Conservation (phyloP, 495 filamentous ascomycete species). For the Talaromyces liani region DNA sequence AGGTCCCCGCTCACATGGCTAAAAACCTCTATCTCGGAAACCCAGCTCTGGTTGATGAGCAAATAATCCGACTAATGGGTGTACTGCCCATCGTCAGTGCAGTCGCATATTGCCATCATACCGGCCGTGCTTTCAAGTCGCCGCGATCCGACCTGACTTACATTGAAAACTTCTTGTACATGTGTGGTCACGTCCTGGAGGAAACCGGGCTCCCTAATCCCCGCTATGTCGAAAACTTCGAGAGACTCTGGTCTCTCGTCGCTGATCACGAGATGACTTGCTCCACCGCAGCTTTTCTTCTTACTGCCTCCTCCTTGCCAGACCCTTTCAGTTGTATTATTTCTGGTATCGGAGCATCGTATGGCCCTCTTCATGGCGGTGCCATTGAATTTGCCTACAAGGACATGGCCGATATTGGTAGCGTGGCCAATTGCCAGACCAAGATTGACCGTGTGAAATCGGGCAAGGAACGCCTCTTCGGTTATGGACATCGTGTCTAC, state of each 20-base stretch:
- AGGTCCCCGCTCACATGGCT: neutral
- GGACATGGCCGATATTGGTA: conserved; percentile 34
- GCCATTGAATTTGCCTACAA: conserved; percentile 45
- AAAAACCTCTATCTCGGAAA: neutral
- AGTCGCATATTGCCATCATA: conserved; percentile 17
- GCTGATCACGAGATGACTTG: conserved; percentile 48
- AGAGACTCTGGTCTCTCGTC: conserved; percentile 20
- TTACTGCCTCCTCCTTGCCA: conserved; percentile 39
- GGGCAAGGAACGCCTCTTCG: conserved; percentile 41
- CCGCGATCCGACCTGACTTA: conserved; percentile 21
- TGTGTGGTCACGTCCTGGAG: conserved; percentile 28
- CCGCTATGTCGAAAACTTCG: conserved; percentile 11
- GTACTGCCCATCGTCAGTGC: neutral
- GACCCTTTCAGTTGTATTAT: conserved; percentile 37
- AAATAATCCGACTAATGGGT: conserved; percentile 16
- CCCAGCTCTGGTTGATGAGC: conserved; percentile 10
- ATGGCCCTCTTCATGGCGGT: conserved; percentile 45
- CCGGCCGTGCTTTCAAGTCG: neutral
- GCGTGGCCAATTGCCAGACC: conserved; percentile 30
- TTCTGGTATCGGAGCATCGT: conserved; percentile 28
- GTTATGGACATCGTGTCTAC: conserved; percentile 50
- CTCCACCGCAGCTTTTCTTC: conserved; percentile 44
- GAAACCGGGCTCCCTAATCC: no score
- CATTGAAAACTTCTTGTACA: conserved; percentile 35
- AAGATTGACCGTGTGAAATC: conserved; percentile 39